These are phyloP conservation scores for Firmiana major DNA, from an alignment of 345 rosid genomes.

Conservation along the genomic window DNA sequence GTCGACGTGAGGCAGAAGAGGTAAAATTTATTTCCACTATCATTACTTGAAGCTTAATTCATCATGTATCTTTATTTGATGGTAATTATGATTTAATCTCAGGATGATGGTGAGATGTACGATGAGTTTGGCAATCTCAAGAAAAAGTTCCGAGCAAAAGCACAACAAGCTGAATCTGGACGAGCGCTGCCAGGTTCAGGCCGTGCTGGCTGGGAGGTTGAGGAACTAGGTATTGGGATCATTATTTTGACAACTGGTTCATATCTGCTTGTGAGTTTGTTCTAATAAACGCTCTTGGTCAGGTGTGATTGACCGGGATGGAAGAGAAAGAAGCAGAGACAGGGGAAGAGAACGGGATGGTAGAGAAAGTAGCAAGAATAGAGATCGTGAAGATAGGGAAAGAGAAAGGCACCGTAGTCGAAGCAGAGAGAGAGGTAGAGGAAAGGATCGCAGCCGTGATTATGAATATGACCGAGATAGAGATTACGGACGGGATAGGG, in stretches of 20 bases:
- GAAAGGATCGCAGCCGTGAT: conserved; percentile 45
- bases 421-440: conserved; percentile 66
- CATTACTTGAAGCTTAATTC: conserved; percentile 10
- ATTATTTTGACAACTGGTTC: background rate
- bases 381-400: conserved; percentile 57
- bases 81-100: conserved; percentile 13
- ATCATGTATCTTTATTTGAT: conserved; percentile 17
- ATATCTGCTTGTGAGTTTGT: background rate
- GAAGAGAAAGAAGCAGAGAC: conserved; percentile 79
- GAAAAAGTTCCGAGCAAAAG: conserved; percentile 90
- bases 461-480: conserved; percentile 51
- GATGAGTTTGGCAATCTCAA: conserved; percentile 98
- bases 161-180: conserved; percentile 68
- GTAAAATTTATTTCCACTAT: conserved; percentile 36
- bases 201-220: conserved; percentile 99
- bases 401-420: conserved; percentile 72
- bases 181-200: conserved; percentile 71
- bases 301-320: conserved; percentile 63
- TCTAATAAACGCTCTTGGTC: conserved; percentile 15
- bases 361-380: conserved; percentile 42
- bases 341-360: conserved; percentile 73
- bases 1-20: conserved; percentile 90
- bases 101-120: conserved; percentile 98
- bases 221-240: conserved; percentile 64
- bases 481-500: conserved; percentile 54